Base-by-base conservation (phyloP, 306 rosid genomes). In the Spatholobus suberectus region DNA sequence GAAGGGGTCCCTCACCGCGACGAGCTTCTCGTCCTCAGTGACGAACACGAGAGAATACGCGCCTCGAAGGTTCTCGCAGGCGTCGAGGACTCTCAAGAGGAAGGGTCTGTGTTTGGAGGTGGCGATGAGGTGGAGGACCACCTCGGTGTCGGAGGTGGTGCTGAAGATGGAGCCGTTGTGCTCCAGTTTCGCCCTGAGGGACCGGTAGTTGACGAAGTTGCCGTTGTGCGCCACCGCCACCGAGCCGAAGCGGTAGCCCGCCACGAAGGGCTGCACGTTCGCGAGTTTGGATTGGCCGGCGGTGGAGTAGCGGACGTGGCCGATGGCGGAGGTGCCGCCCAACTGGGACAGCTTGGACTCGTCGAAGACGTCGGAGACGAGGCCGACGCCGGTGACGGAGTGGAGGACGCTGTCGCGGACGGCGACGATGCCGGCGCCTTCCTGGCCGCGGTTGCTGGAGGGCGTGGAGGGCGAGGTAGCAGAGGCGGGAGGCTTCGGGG, bases 391-490 rank as follows among this genome's bases (percentile, higher is more conserved):
- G 8, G 94, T 96, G 0, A 90, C 15, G 6, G 93, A 86, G 17
- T 90, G 95, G 24, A 94, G 89, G 4, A 90, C 51, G 80, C 85
- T 84, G 38, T 92, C 54, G 13, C 89, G 20, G 5, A 89, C 96
- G 8, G 98, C 26, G 5, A 96, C 96, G 12, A 96, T 96, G 0
- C 96, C 98, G 0, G 97, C 97, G 1, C 99, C 98, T 83, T 96
- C 99, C 37, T 96, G 99, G 34, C 99, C 99, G 0, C 97, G 99
- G 71, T n/a, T 96, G 99, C 55, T 96, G 99, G 9, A 94, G 97
- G 4, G 99, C 91, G 49, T 92, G 98, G 38, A 96, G 99, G 46
- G 97, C 99, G 9, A 94, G 75, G 51, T 87, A 96, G 55, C 91
- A 90, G 24, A 94, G 91, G 0, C 90, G 90, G 13, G 98, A 86